phyloP scores from a whole-genome alignment of 2,329 filamentous ascomycete species.

The Aspergillus fumigatus region DNA sequence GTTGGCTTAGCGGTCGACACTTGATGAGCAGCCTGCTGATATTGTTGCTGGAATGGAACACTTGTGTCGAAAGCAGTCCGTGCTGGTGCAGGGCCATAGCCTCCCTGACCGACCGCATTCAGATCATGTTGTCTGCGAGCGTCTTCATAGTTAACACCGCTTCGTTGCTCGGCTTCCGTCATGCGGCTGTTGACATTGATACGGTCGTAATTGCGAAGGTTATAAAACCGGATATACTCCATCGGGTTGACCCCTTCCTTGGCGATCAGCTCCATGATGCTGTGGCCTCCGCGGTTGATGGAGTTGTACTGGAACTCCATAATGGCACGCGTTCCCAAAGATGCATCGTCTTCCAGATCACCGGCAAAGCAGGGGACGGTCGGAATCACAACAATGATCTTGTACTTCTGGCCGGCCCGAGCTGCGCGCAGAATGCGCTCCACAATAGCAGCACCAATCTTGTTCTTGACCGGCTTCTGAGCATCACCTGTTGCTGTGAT shows the following conservation, averaged over 20 bases:
- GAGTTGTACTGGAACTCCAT: constrained; percentile 99
- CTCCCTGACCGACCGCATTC: constrained; percentile 44
- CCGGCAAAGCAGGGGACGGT: constrained; percentile 91
- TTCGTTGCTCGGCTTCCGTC: constrained; percentile 36
- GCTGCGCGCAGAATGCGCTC: constrained; percentile 79
- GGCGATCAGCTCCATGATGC: constrained; percentile 76
- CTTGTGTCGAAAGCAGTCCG: constrained; percentile 36
- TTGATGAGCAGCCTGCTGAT: constrained; percentile 64
- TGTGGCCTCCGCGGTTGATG: constrained; percentile 85
- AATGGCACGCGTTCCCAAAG: constrained; percentile 82
- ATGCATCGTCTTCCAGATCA: constrained; percentile 77
- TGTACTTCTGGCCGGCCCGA: constrained; percentile 80
- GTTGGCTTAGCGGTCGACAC: constrained; percentile 44
- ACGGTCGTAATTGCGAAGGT: constrained; percentile 87
- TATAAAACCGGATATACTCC: constrained; percentile 90
- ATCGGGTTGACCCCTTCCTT: constrained; percentile 72
- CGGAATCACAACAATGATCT: constrained; percentile 84
- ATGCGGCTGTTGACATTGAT: constrained; percentile 55
- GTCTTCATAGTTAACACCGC: constrained; percentile 43
- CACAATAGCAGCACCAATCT: constrained; percentile 85
- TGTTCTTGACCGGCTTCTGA: constrained; percentile 81
- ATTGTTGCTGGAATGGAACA: constrained; percentile 58
- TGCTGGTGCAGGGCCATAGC: constrained; percentile 33
- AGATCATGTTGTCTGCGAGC: constrained; percentile 42
- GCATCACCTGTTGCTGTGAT: constrained; percentile 87